These are phyloP conservation scores for Daedaleopsis nitida DNA, from an alignment of 768 basidiomycete species.

Conservation along the genomic window DNA sequence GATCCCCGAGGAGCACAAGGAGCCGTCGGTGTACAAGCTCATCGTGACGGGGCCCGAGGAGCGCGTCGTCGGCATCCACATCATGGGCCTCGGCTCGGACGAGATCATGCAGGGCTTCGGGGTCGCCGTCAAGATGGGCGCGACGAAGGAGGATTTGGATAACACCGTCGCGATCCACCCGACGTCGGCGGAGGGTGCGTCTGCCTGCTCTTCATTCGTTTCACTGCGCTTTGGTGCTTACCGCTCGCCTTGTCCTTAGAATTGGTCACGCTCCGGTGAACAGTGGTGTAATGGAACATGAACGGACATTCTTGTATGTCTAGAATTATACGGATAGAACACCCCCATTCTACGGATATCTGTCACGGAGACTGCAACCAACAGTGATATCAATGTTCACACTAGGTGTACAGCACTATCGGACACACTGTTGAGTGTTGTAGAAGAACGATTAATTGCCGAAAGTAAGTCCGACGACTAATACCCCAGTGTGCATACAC, in stretches of 20 bases:
- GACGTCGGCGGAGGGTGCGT: constrained; percentile 78
- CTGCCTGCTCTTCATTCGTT: not conserved
- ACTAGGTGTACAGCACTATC: too few relatives aligned
- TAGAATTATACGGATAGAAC: not conserved
- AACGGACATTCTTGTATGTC: not conserved
- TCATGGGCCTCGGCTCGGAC: constrained; percentile 90
- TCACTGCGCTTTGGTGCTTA: constrained; percentile 18
- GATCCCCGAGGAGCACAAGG: constrained; percentile 87
- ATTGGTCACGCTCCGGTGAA: constrained; percentile 55
- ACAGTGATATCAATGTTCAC: too few relatives aligned
- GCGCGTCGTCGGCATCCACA: constrained; percentile 94
- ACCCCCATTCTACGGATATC: too few relatives aligned
- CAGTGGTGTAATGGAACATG: not conserved
- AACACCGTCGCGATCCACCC: constrained; percentile 93
- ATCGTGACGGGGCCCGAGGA: constrained; percentile 87
- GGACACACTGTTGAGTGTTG: not conserved
- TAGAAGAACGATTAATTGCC: not conserved
- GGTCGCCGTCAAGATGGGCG: constrained; percentile 97
- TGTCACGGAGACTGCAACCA: too few relatives aligned
- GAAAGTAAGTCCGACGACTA: not conserved
- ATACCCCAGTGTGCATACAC: not conserved
- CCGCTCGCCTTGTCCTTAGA: constrained; percentile 36
- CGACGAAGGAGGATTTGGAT: constrained; percentile 80
- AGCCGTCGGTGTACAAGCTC: constrained; percentile 93
- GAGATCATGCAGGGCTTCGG: constrained; percentile 95